phyloP scores from a whole-genome alignment of 371 early-diverging fungal species.

The Syncephalastrum sp. region DNA sequence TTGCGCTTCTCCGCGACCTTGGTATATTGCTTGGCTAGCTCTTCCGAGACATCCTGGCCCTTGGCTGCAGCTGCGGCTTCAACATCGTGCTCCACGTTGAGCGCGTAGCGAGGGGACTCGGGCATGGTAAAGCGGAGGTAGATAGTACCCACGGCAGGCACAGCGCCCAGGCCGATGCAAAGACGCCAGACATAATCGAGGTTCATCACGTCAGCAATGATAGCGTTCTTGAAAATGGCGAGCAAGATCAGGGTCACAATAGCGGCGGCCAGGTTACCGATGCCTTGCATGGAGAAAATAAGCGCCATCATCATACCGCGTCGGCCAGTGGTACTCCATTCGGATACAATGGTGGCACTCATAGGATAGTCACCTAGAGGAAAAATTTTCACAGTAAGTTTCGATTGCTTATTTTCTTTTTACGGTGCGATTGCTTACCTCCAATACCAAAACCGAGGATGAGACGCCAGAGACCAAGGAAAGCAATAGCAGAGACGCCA shows the following conservation, averaged over 20 bases:
- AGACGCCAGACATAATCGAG: constrained; percentile 91
- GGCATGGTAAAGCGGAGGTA: constrained; percentile 92
- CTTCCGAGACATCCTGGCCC: constrained; percentile 37
- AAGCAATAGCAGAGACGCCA: constrained; percentile 69
- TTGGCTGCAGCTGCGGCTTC: constrained; percentile 63
- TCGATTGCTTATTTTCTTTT: no score
- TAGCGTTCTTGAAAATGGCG: constrained; percentile 64
- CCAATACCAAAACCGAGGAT: constrained; percentile 86
- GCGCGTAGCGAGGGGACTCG: constrained; percentile 87
- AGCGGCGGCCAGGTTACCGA: constrained; percentile 82
- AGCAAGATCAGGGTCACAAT: constrained; percentile 70
- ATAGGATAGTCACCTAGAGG: constrained; percentile 71
- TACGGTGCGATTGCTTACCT: constrained; percentile 21
- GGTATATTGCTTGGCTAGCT: constrained; percentile 35
- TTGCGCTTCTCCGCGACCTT: constrained; percentile 44
- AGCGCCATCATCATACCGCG: constrained; percentile 72
- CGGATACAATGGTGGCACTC: constrained; percentile 85
- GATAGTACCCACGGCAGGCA: constrained; percentile 84
- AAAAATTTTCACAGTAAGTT: neutral
- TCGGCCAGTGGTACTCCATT: constrained; percentile 75
- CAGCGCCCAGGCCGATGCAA: constrained; percentile 73
- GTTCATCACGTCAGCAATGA: constrained; percentile 60
- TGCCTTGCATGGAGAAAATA: constrained; percentile 92
- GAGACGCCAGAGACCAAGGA: constrained; percentile 81
- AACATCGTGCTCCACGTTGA: constrained; percentile 71